Evolutionary conservation across 495 filamentous ascomycete genomes (phyloP).

Genomic region (Xylaria sp.): DNA sequence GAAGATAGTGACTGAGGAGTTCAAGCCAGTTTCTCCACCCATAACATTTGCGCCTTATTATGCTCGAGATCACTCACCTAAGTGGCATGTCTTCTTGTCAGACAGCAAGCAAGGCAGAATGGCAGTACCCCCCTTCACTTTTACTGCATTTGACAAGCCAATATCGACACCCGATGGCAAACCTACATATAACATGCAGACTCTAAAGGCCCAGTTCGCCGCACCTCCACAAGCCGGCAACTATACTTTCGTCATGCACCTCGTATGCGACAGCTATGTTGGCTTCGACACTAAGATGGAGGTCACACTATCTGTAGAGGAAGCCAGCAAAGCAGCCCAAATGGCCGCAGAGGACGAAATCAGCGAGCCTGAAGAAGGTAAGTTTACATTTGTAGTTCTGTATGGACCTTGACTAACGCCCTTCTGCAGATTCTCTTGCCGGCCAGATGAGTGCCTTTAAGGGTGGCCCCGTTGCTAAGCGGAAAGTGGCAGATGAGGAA

Average conservation of each 20-base stretch:
- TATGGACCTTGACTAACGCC: constrained; percentile 39
- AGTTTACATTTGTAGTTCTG: constrained; percentile 40
- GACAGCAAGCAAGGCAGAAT: constrained; percentile 94
- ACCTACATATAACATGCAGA: constrained; percentile 91
- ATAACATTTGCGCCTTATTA: constrained; percentile 90
- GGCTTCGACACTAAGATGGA: constrained; percentile 90
- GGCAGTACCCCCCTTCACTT: constrained; percentile 92
- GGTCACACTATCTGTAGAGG: constrained; percentile 88
- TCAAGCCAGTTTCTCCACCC: constrained; percentile 75
- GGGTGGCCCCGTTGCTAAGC: constrained; percentile 61
- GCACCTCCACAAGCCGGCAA: constrained; percentile 91
- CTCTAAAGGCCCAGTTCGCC: constrained; percentile 96
- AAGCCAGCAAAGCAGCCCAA: constrained; percentile 80
- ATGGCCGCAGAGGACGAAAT: constrained; percentile 90
- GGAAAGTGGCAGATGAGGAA: constrained; percentile 58
- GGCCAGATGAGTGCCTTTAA: constrained; percentile 95
- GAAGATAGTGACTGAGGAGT: constrained; percentile 54
- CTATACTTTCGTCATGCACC: constrained; percentile 90
- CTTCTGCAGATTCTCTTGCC: constrained; percentile 80
- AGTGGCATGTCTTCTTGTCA: constrained; percentile 92
- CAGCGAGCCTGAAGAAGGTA: constrained; percentile 97
- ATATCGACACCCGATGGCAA: constrained; percentile 74
- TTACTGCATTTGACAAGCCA: constrained; percentile 87
- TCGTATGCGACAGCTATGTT: constrained; percentile 91
- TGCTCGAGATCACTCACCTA: constrained; percentile 83